Base-by-base conservation (phyloP, 2,329 filamentous ascomycete genomes). In the Aspergillus neotritici region DNA sequence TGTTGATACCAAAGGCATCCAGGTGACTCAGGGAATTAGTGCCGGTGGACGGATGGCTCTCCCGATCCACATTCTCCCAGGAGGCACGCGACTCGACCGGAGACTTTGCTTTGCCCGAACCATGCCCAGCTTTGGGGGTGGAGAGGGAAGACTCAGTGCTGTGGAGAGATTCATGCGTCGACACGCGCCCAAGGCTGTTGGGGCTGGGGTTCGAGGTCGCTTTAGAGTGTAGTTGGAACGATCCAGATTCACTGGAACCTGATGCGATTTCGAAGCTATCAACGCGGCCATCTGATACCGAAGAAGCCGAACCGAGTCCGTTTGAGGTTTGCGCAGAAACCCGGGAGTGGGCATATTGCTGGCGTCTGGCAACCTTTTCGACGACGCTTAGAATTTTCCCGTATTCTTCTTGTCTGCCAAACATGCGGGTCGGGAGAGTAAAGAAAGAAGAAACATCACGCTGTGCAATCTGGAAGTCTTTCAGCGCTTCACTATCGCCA, bases 401-500 rank as follows among this genome's bases (percentile, higher is more conserved):
- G 33, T 80, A 81, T 61, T 95, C 87, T 48, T 79, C 73, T 25
- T 83, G 75, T 30, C 90, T 80, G 3, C 91, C 91, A 51, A 95
- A 86, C 75, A 94, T 88, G 45, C 76, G 75, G 0, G 81, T 79
- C 0, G 91, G 91, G 14, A 96, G 76, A 53, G 89, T 85, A 67
- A 96, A 96, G 60, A 94, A 93, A 4, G 89, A 94, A 1, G 88
- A 94, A 0, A 95, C 82, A 64, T 97, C 91, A 45, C 83, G 87
- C n/a, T 82, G 80, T 10, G 80, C 90, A 47, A 94, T 82, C 50
- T 79, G 75, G 74, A 87, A 94, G 31, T 83, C 76, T 46, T 80
- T 81, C 41, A 96, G 71, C 1, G 82, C 81, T 40, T 79, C 70
- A 48, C 77, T 75, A 54, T 95, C 83, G 13, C 88, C 90, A 55